A percentile compares a stretch with the other conserved stretches of the same genome.
Conservation (phyloP, 108 stramenopile genomes). For the Skeletonema menzelii region DNA sequence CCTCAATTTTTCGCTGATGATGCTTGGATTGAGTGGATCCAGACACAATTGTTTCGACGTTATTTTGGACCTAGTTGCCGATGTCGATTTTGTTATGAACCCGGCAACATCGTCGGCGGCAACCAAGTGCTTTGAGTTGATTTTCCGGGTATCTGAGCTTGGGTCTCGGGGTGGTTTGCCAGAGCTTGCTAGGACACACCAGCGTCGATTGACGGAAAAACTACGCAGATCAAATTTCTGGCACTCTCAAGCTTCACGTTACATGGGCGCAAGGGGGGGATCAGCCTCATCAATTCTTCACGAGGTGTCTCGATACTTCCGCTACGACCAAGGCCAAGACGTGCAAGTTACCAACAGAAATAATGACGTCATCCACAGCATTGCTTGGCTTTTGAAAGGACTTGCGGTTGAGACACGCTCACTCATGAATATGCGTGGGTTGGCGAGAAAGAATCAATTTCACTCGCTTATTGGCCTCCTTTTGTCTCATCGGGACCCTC, state of each 20-base stretch:
- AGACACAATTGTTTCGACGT: conserved; percentile 58
- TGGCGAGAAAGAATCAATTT: conserved; percentile 11
- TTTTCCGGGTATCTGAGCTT: conserved; percentile 53
- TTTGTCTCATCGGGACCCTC: conserved; percentile 31
- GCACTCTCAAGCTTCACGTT: conserved; percentile 31
- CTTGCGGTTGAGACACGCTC: conserved; percentile 57
- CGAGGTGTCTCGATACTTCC: conserved; percentile 27
- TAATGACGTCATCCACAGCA: conserved; percentile 54
- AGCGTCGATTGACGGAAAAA: conserved; percentile 17
- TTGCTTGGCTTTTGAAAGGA: conserved; percentile 77
- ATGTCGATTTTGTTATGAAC: conserved; percentile 39
- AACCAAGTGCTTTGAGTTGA: conserved; percentile 65
- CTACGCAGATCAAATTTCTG: conserved; percentile 33
- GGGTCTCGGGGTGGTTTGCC: conserved; percentile 5
- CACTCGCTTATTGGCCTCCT: conserved; percentile 34
- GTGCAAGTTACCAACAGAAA: conserved; percentile 23
- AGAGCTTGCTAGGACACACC: conserved; percentile 11
- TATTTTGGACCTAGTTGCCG: conserved; percentile 55
- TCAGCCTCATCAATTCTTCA: conserved; percentile 40
- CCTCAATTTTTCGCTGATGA: conserved; percentile 25
- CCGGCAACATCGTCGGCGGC: conserved; percentile 46
- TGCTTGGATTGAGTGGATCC: conserved; percentile 35
- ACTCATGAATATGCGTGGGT: conserved; percentile 6
- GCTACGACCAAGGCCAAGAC: conserved; percentile 41
- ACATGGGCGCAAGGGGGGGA: conserved; percentile 26